Conservation (phyloP, 257 asterid genomes). For the Solanum sejunctum region DNA sequence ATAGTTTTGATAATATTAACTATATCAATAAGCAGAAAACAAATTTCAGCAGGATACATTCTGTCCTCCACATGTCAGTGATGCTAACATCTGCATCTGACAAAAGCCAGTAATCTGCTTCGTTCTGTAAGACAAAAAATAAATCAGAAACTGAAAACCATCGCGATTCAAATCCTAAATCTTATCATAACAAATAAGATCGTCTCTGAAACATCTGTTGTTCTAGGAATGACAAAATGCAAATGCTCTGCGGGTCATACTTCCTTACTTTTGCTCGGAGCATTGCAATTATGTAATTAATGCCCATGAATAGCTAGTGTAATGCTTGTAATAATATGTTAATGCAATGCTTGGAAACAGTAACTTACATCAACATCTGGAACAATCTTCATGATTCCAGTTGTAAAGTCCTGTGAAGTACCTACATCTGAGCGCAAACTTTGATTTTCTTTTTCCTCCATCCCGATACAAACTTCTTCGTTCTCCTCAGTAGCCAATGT, state of each 20-base stretch:
- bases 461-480: conserved; percentile 28
- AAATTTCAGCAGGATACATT: conserved; percentile 32
- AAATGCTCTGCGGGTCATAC: not conserved
- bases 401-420: conserved; percentile 58
- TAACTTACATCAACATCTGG: conserved; percentile 87
- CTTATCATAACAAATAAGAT: not conserved
- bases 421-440: conserved; percentile 41
- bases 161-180: not conserved
- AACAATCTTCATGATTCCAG: conserved; percentile 75
- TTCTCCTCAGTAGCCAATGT: conserved; percentile 25
- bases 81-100: conserved; percentile 54
- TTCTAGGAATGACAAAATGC: not conserved
- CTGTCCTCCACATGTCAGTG: conserved; percentile 66
- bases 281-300: not conserved
- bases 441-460: conserved; percentile 35
- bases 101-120: conserved; percentile 59
- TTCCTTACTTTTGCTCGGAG: not conserved
- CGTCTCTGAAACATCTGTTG: not conserved
- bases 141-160: not conserved
- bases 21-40: not conserved
- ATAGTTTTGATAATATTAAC: not conserved
- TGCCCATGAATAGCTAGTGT: not conserved
- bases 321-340: not conserved
- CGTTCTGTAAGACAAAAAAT: conserved; percentile 35
- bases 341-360: not conserved